Evolutionary conservation across 768 basidiomycete species (phyloP).

Genomic region (Leccinum variicolor): DNA sequence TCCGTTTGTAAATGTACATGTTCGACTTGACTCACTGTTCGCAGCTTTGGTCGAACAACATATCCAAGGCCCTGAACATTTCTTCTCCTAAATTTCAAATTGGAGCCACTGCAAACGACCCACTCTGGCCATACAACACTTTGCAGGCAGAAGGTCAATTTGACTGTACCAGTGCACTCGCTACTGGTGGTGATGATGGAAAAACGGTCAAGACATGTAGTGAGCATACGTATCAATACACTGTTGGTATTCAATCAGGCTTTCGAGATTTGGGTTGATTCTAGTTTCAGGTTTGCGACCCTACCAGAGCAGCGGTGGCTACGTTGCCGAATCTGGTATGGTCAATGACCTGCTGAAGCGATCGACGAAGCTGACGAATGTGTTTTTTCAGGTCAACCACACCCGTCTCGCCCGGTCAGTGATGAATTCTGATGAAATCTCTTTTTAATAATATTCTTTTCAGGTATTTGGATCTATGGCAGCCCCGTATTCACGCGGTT

Average conservation of each 20-base stretch:
- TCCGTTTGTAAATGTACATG: not conserved
- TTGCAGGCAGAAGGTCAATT: constrained; percentile 34
- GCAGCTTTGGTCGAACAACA: constrained; percentile 49
- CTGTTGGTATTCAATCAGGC: constrained; percentile 30
- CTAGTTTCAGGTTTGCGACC: not conserved
- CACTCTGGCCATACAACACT: constrained; percentile 48
- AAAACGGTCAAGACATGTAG: constrained; percentile 46
- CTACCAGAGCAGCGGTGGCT: not conserved
- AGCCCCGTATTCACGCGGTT: constrained; percentile 47
- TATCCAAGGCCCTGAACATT: constrained; percentile 38
- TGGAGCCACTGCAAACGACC: constrained; percentile 49
- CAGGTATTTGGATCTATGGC: constrained; percentile 55
- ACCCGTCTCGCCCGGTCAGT: constrained; percentile 46
- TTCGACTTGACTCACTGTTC: not conserved
- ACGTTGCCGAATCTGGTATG: not conserved
- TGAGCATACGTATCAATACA: constrained; percentile 55
- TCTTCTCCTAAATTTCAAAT: constrained; percentile 43
- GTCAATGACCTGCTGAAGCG: not conserved
- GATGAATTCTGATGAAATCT: not conserved
- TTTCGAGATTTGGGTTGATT: not conserved
- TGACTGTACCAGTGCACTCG: constrained; percentile 48
- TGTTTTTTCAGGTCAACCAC: constrained; percentile 43
- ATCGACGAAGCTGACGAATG: not conserved
- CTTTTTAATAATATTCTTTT: not conserved
- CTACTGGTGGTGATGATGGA: constrained; percentile 41